Evolutionary conservation across 306 rosid species (phyloP).

Genomic region (Styphnolobium japonicum): DNA sequence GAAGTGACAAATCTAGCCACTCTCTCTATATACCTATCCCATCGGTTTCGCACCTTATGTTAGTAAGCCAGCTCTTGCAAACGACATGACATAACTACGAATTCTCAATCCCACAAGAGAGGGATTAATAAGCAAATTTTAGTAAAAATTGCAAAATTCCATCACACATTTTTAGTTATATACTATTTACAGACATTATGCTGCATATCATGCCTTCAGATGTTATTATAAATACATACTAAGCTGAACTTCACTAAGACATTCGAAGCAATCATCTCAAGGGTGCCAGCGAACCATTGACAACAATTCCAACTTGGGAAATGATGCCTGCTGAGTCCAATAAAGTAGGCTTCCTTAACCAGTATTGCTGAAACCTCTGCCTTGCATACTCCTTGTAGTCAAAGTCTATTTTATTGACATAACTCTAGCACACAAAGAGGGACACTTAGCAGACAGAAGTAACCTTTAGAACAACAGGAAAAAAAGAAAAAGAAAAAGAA

Average conservation of each 20-base stretch:
- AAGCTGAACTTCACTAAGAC: not conserved
- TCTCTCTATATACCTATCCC: not conserved
- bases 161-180: not conserved
- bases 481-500: not conserved
- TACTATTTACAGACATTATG: not conserved
- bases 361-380: constrained; percentile 61
- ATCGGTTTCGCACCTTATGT: not conserved
- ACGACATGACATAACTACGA: not conserved
- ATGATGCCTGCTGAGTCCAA: constrained; percentile 16
- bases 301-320: not conserved
- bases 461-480: not conserved
- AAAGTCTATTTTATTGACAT: constrained; percentile 59
- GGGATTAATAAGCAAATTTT: not conserved
- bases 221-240: not conserved
- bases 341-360: constrained; percentile 40
- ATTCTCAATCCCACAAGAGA: not conserved
- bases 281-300: not conserved
- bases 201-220: not conserved
- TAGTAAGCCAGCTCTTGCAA: not conserved
- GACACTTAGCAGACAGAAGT: not conserved
- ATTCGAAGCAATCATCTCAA: no score
- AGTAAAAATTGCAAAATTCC: not conserved
- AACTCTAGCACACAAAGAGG: constrained; percentile 28
- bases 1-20: not conserved
- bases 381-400: constrained; percentile 62